Conservation (phyloP, 1,284 basidiomycete genomes). For the Flammula alnicola region DNA sequence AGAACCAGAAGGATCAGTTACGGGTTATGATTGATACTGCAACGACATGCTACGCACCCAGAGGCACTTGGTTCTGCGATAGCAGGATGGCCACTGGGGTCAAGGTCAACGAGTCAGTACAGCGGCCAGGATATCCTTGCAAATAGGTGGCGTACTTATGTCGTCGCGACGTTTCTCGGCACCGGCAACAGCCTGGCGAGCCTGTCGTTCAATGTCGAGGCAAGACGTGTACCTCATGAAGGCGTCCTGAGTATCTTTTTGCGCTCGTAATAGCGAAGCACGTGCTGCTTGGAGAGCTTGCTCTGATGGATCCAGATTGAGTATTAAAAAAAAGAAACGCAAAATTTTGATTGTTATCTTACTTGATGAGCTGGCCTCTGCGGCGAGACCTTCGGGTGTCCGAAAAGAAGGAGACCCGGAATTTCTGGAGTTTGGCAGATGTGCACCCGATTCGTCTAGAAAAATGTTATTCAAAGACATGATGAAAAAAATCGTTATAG, state of each 20-base stretch:
- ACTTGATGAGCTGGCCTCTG: slow-evolving; percentile 50
- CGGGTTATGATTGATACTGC: slow-evolving; percentile 6
- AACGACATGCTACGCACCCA: slow-evolving; percentile 28
- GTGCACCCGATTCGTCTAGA: slow-evolving; percentile 39
- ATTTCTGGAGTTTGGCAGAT: slow-evolving; percentile 34
- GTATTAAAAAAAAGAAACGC: slow-evolving; percentile 18
- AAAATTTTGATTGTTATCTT: slow-evolving; percentile 28
- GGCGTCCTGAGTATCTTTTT: slow-evolving; percentile 72
- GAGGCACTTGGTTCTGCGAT: slow-evolving; percentile 50
- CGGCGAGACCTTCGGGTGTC: slow-evolving; percentile 41
- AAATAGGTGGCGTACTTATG: slow-evolving; percentile 54
- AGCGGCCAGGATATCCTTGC: slow-evolving; percentile 20
- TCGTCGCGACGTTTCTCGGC: slow-evolving; percentile 74
- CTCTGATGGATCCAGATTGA: slow-evolving; percentile 34
- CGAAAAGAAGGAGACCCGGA: slow-evolving; percentile 45
- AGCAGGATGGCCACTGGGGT: slow-evolving; percentile 54
- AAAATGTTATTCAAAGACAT: too few relatives aligned
- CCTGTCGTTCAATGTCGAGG: slow-evolving; percentile 67
- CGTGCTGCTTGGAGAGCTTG: slow-evolving; percentile 51
- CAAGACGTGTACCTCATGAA: slow-evolving; percentile 71
- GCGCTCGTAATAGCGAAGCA: slow-evolving; percentile 55
- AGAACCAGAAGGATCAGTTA: slow-evolving; percentile 14
- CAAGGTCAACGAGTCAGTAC: slow-evolving; percentile 15
- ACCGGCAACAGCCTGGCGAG: slow-evolving; percentile 61
- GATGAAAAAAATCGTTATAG: slow-evolving; percentile 5